Conservation (phyloP, 208 protist species). For the Leishmania aethiopica region DNA sequence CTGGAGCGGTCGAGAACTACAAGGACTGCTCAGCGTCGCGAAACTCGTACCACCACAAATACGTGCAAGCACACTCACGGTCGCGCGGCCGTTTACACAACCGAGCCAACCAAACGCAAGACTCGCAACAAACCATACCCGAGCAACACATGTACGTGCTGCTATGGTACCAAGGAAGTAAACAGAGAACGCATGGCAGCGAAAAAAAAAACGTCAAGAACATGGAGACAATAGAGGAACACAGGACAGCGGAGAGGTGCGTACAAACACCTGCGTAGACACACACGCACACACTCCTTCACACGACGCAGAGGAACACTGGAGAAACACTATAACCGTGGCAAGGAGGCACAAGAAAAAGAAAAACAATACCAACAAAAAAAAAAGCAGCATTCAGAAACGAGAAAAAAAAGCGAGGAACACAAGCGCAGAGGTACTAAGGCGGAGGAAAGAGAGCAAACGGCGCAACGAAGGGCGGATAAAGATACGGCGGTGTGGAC, state of each 20-base stretch:
- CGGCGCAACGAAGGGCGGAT: background rate
- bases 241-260: background rate
- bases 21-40: background rate
- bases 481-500: background rate
- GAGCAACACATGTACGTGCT: background rate
- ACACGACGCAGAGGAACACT: background rate
- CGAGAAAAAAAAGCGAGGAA: background rate
- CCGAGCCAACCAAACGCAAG: background rate
- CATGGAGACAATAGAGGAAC: background rate
- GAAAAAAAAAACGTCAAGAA: slow-evolving; percentile 5
- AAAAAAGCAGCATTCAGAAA: background rate
- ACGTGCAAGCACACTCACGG: background rate
- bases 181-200: background rate
- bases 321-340: background rate
- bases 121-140: background rate
- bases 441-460: background rate
- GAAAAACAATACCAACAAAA: background rate
- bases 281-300: background rate
- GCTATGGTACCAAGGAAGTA: background rate
- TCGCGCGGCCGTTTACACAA: background rate
- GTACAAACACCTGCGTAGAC: background rate
- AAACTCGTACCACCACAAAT: background rate
- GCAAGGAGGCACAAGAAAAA: background rate
- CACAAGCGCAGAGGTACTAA: background rate
- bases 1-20: background rate